Conservation (phyloP, 2,329 filamentous ascomycete species). For the Aurifilum marmelostoma region DNA sequence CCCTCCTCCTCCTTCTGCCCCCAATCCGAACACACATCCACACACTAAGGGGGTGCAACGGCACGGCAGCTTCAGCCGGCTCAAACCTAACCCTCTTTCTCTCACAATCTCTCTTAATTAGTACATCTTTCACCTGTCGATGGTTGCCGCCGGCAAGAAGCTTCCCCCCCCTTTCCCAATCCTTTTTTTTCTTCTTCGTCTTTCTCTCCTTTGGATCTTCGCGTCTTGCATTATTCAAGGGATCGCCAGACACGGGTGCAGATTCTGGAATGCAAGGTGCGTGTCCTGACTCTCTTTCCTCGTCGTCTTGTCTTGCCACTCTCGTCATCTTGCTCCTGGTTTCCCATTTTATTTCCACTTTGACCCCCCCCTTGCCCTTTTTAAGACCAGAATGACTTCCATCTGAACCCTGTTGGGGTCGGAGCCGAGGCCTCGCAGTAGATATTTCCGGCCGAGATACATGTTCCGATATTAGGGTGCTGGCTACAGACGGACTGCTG, state of each 20-base stretch:
- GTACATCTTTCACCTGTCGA: neutral
- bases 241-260: neutral
- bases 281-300: neutral
- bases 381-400: neutral
- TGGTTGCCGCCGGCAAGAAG: neutral
- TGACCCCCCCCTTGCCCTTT: neutral
- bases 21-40: neutral
- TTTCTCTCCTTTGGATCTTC: neutral
- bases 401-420: neutral
- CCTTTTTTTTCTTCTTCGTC: neutral
- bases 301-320: neutral
- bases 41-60: neutral
- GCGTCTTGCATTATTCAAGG: neutral
- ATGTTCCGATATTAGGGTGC: neutral
- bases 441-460: neutral
- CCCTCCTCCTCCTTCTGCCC: neutral
- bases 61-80: neutral
- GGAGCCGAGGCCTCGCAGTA: neutral
- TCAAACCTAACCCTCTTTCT: neutral
- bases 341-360: no score
- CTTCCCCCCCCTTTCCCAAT: neutral
- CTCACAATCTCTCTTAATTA: neutral
- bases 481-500: neutral
- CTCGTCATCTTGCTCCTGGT: neutral
- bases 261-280: neutral